Evolutionary conservation across 2,329 filamentous ascomycete species (phyloP).

Genomic region (Curvularia lunata): DNA sequence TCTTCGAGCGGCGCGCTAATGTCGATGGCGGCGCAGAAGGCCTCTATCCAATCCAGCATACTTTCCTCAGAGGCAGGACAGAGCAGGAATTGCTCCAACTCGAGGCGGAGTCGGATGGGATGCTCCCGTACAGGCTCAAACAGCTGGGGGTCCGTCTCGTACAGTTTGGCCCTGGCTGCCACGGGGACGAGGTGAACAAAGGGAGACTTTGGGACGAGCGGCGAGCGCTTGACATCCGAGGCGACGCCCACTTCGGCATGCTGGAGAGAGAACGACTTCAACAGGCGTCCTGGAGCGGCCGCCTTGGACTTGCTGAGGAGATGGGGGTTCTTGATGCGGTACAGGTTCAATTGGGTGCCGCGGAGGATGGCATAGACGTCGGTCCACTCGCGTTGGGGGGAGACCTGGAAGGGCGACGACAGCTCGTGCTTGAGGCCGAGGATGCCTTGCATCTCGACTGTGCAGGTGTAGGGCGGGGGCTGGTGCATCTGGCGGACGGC

Average conservation of each 20-base stretch:
- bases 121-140: slow-evolving; percentile 59
- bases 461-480: slow-evolving; percentile 47
- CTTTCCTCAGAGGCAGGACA: slow-evolving; percentile 69
- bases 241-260: slow-evolving; percentile 79
- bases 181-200: slow-evolving; percentile 55
- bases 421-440: slow-evolving; percentile 69
- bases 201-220: slow-evolving; percentile 52
- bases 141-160: slow-evolving; percentile 55
- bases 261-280: slow-evolving; percentile 73
- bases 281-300: slow-evolving; percentile 62
- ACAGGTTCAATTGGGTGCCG: slow-evolving; percentile 71
- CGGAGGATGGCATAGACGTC: slow-evolving; percentile 68
- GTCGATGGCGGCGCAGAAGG: slow-evolving; percentile 72
- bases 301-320: slow-evolving; percentile 56
- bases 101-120: slow-evolving; percentile 73
- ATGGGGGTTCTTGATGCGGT: slow-evolving; percentile 65
- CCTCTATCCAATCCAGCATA: slow-evolving; percentile 73
- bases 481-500: slow-evolving; percentile 24
- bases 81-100: slow-evolving; percentile 76
- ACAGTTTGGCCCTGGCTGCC: slow-evolving; percentile 49
- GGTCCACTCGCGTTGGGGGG: slow-evolving; percentile 68
- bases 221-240: slow-evolving; percentile 70
- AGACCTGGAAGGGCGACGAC: slow-evolving; percentile 67
- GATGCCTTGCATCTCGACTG: slow-evolving; percentile 41
- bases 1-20: slow-evolving; percentile 74